phyloP scores from a whole-genome alignment of 345 rosid genomes.

The Citrus trifoliata region DNA sequence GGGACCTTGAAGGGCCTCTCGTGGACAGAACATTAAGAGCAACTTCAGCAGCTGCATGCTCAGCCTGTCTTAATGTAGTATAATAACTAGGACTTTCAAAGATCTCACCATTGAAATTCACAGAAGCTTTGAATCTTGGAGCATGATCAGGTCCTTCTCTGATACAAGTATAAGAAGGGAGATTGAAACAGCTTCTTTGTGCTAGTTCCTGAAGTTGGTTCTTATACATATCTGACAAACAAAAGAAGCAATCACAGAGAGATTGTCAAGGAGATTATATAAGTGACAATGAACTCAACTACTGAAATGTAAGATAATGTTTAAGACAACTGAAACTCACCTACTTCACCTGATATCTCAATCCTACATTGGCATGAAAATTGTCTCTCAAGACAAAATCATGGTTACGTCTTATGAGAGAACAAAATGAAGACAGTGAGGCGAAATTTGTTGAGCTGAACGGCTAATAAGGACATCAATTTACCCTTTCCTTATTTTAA shows the following conservation, averaged over 20 bases:
- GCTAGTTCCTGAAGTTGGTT: slow-evolving; percentile 77
- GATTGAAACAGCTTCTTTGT: slow-evolving; percentile 76
- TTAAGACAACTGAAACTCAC: slow-evolving; percentile 17
- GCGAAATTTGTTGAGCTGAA: slow-evolving; percentile 8
- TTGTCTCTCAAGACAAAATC: slow-evolving; percentile 15
- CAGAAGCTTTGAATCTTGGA: slow-evolving; percentile 76
- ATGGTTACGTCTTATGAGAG: not conserved
- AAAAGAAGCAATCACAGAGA: not conserved
- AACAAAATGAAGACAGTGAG: slow-evolving; percentile 3
- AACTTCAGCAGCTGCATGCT: slow-evolving; percentile 71
- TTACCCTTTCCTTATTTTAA: not conserved
- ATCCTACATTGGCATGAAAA: slow-evolving; percentile 27
- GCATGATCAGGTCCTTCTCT: slow-evolving; percentile 87
- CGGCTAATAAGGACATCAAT: not conserved
- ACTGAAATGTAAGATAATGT: slow-evolving; percentile 9
- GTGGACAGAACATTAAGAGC: slow-evolving; percentile 59
- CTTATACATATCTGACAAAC: slow-evolving; percentile 52
- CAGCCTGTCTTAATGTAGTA: slow-evolving; percentile 67
- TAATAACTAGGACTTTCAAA: slow-evolving; percentile 56
- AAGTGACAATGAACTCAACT: slow-evolving; percentile 3
- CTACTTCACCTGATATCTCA: slow-evolving; percentile 30
- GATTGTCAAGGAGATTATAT: not conserved
- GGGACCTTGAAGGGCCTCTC: slow-evolving; percentile 62
- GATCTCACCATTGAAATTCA: slow-evolving; percentile 72
- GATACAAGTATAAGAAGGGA: slow-evolving; percentile 64